Base-by-base conservation (phyloP, 495 filamentous ascomycete genomes). In the Tuber borchii region DNA sequence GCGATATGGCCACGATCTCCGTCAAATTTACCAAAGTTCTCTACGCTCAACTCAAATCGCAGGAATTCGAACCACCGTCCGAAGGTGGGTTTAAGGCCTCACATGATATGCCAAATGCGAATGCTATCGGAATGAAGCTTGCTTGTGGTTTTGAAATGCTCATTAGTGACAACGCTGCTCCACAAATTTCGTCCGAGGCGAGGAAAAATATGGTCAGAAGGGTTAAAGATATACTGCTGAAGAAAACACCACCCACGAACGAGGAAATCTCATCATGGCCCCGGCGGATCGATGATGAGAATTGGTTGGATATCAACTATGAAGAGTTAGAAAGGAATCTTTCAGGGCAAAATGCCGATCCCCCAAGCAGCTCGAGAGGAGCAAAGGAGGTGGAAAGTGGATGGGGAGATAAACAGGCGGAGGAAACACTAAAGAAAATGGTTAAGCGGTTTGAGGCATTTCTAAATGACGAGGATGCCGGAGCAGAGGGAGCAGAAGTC, bases 241-340 rank as follows among this genome's bases (percentile, higher is more conserved):
- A 89, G 70, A 86, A 88, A 40, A 76, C 80, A 8, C 85, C 97
- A 0, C 95, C 95, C 9, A 88, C 87, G 0, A 88, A 97, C 81
- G 84, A 87, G 20, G 93, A 96, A 69, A 92, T 98, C 26, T 83
- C 84, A 43, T 76, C 73, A 0, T 97, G 95, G 95, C 74, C 85
- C n/a, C 83, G 84, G 34, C 83, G 81, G 44, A 89, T 93, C 44
- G 96, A 99, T 75, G 88, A 92, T 78, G 96, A 98, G 76, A 87
- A 87, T n/a, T 99, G 95, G 95, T 85, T 99, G 75, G 91, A 98
- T 82, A 94, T 99, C 73, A 90, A 93, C 78, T 97, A 92, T 80
- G 87, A 91, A 39, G 93, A 97, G 72, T 92, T 99, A 74, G 95
- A 98, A 79, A 85, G 87, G 65, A 93, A 97, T 83, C 85, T 99